phyloP scores from a whole-genome alignment of 1,139 yeast genomes.

The Suhomyces taliae region DNA sequence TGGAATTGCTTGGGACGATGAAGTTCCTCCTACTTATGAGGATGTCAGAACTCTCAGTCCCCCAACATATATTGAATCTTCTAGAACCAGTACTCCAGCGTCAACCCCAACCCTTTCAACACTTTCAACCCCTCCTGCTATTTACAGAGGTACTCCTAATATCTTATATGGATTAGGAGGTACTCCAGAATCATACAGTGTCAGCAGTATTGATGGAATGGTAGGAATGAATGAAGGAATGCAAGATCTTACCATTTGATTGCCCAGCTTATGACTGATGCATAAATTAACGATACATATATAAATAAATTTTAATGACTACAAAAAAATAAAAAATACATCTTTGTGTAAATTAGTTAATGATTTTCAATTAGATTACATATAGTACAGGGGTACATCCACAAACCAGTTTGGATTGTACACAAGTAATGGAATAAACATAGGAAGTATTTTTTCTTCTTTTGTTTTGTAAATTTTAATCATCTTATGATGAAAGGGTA shows the following conservation, averaged over 20 bases:
- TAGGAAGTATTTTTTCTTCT: no score
- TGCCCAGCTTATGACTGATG: background rate
- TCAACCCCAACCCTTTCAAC: conserved; percentile 17
- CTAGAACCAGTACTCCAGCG: conserved; percentile 23
- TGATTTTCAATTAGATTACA: no score
- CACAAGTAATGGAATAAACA: background rate
- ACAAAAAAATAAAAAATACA: no score
- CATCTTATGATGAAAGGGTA: no score
- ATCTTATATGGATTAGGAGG: conserved; percentile 48
- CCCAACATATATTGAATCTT: conserved; percentile 61
- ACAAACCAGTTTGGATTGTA: background rate
- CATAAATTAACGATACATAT: background rate
- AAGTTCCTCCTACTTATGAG: conserved; percentile 94
- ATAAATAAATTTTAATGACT: background rate
- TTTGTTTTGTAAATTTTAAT: no score
- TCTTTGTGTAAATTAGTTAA: no score
- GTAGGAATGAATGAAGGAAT: conserved; percentile 36
- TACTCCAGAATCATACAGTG: conserved; percentile 33
- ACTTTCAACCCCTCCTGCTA: conserved; percentile 13
- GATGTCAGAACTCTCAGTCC: conserved; percentile 83
- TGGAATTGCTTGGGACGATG: conserved; percentile 98
- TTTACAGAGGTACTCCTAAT: conserved; percentile 33
- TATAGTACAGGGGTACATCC: background rate
- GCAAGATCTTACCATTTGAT: conserved; percentile 27
- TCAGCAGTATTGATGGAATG: conserved; percentile 31